These are phyloP conservation scores for Lachancea waltii DNA, from an alignment of 805 yeast genomes.

Conservation along the genomic window DNA sequence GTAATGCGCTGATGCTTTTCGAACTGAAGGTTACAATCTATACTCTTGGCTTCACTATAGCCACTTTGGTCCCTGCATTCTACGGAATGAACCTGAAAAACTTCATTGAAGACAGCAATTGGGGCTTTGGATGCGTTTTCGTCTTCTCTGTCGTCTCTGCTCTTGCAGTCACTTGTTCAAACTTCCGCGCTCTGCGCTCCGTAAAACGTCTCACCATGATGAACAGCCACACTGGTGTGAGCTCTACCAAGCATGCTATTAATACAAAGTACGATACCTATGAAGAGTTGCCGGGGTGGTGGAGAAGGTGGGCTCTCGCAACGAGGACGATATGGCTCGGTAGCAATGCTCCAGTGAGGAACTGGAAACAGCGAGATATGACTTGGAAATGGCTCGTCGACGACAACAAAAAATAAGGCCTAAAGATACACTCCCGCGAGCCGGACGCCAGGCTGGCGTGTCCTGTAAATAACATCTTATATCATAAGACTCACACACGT, in stretches of 20 bases:
- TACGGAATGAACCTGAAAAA: slow-evolving; percentile 84
- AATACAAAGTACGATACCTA: slow-evolving; percentile 17
- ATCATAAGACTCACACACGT: no score
- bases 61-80: slow-evolving; percentile 78
- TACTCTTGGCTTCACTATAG: slow-evolving; percentile 79
- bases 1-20: slow-evolving; percentile 83
- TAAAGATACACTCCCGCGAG: neutral
- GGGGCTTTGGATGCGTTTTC: slow-evolving; percentile 58
- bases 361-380: slow-evolving; percentile 37
- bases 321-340: slow-evolving; percentile 19
- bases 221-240: slow-evolving; percentile 29
- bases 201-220: slow-evolving; percentile 67
- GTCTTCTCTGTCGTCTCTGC: slow-evolving; percentile 49
- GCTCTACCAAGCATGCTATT: slow-evolving; percentile 18
- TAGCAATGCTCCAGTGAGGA: slow-evolving; percentile 16
- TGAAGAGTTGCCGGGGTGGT: slow-evolving; percentile 19
- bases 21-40: slow-evolving; percentile 79
- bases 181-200: slow-evolving; percentile 49
- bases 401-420: slow-evolving; percentile 34
- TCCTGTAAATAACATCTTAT: no score
- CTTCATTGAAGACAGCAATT: slow-evolving; percentile 60
- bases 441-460: no score
- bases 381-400: slow-evolving; percentile 53
- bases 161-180: slow-evolving; percentile 44
- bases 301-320: slow-evolving; percentile 13